Percentiles rank a stretch among this genome's conserved stretches.
Conservation (phyloP, 805 yeast species). For the Candida silvicultrix region DNA sequence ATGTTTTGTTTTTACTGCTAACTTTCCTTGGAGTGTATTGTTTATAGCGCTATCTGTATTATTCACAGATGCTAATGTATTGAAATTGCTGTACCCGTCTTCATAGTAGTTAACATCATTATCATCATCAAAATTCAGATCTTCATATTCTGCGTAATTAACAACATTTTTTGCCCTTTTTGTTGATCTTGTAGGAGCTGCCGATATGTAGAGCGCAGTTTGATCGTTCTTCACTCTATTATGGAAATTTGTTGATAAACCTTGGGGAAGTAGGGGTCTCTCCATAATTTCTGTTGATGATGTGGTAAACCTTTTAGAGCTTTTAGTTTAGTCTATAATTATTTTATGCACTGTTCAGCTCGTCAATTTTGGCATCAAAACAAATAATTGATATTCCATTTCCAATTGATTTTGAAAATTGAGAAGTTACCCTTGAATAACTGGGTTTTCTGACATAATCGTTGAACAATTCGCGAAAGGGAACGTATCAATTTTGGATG, state of each 20-base stretch:
- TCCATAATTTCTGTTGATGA: slow-evolving; percentile 12
- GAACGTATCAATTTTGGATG: no score
- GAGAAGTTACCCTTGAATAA: no score
- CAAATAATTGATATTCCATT: no score
- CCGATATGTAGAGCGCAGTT: slow-evolving; percentile 66
- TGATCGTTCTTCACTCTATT: slow-evolving; percentile 68
- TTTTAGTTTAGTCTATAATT: no score
- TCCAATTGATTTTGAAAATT: no score
- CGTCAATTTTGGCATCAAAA: no score
- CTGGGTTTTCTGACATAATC: background rate
- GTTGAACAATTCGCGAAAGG: no score
- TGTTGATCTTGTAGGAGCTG: slow-evolving; percentile 71
- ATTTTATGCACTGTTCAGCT: no score
- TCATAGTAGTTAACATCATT: slow-evolving; percentile 29
- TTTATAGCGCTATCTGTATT: slow-evolving; percentile 1
- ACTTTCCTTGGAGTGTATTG: slow-evolving; percentile 12
- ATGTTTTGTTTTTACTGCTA: slow-evolving; percentile 21
- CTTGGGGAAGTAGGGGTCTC: slow-evolving; percentile 55
- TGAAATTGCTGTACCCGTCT: slow-evolving; percentile 2
- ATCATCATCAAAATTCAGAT: slow-evolving; percentile 49
- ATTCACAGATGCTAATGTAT: background rate
- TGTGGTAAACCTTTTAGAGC: no score
- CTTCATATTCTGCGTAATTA: slow-evolving; percentile 81
- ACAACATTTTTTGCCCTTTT: slow-evolving; percentile 67
- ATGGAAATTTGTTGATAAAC: slow-evolving; percentile 66